phyloP scores from a whole-genome alignment of 2,329 filamentous ascomycete genomes.

The Dactylellina leptospora region DNA sequence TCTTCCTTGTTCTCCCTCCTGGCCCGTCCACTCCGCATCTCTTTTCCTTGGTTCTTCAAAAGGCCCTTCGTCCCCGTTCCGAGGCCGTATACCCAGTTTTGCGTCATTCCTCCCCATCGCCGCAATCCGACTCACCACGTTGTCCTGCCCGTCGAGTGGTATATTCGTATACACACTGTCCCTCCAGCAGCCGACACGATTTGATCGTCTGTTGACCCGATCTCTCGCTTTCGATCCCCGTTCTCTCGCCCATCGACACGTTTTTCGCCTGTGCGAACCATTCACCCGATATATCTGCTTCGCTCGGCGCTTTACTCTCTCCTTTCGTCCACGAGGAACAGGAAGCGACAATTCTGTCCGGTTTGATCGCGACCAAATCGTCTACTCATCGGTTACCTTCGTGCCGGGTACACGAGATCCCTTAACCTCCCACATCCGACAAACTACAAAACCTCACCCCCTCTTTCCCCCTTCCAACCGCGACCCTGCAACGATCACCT shows the following conservation, averaged over 20 bases:
- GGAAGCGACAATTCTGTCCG: background rate
- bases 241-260: too few relatives aligned
- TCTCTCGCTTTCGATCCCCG: background rate
- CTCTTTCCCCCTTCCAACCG: conserved; percentile 17
- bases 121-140: conserved; percentile 46
- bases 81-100: conserved; percentile 29
- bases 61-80: conserved; percentile 56
- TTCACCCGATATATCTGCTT: background rate
- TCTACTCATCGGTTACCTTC: background rate
- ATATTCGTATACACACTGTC: conserved; percentile 17
- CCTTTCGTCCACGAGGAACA: background rate
- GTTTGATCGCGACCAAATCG: too few relatives aligned
- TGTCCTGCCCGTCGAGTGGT: conserved; percentile 7
- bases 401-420: background rate
- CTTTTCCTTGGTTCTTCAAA: conserved; percentile 54
- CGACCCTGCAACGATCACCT: conserved; percentile 27
- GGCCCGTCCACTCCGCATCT: conserved; percentile 34
- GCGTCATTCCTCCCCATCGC: conserved; percentile 35
- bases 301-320: background rate
- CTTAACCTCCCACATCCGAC: background rate
- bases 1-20: conserved; percentile 52
- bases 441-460: background rate
- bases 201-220: background rate
- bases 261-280: background rate
- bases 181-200: conserved; percentile 2